Percentiles rank a stretch among this genome's conserved stretches.
phyloP scores from a whole-genome alignment of 495 filamentous ascomycete species.

The Xylaria nigripes region DNA sequence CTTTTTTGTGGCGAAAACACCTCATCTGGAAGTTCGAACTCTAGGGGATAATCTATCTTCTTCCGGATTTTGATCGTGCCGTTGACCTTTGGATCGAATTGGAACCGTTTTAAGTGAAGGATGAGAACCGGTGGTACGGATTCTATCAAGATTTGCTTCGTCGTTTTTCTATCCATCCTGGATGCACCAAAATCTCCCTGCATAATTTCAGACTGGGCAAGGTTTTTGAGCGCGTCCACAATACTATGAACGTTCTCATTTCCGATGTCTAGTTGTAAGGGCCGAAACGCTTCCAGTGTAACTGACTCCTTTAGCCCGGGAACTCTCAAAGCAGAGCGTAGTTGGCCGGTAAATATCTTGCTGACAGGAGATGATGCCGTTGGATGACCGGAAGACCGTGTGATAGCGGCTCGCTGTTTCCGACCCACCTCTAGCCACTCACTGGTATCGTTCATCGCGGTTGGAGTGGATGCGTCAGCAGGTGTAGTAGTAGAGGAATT shows the following conservation, averaged over 20 bases:
- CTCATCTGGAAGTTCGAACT: conserved; percentile 88
- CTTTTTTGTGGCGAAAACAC: conserved; percentile 74
- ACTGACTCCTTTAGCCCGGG: conserved; percentile 84
- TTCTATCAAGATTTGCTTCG: conserved; percentile 93
- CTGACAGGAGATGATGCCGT: conserved; percentile 73
- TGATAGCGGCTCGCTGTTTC: conserved; percentile 79
- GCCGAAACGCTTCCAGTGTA: conserved; percentile 87
- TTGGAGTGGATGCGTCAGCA: conserved; percentile 30
- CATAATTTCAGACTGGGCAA: conserved; percentile 76
- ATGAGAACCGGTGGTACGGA: conserved; percentile 87
- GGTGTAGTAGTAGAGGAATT: conserved; percentile 33
- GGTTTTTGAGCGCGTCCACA: conserved; percentile 75
- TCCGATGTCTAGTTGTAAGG: conserved; percentile 90
- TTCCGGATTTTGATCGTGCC: conserved; percentile 99
- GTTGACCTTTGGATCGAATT: conserved; percentile 76
- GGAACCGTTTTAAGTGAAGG: conserved; percentile 93
- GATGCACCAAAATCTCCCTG: conserved; percentile 82
- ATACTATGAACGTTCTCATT: conserved; percentile 79
- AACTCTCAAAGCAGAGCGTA: conserved; percentile 81
- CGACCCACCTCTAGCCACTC: conserved; percentile 93
- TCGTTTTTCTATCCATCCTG: conserved; percentile 66
- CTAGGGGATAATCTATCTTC: conserved; percentile 88
- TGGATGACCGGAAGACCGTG: conserved; percentile 74
- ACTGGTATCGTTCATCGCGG: conserved; percentile 35
- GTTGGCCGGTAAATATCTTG: conserved; percentile 87